phyloP scores from a whole-genome alignment of 768 basidiomycete species.

The Symmetrospora coprosmae region DNA sequence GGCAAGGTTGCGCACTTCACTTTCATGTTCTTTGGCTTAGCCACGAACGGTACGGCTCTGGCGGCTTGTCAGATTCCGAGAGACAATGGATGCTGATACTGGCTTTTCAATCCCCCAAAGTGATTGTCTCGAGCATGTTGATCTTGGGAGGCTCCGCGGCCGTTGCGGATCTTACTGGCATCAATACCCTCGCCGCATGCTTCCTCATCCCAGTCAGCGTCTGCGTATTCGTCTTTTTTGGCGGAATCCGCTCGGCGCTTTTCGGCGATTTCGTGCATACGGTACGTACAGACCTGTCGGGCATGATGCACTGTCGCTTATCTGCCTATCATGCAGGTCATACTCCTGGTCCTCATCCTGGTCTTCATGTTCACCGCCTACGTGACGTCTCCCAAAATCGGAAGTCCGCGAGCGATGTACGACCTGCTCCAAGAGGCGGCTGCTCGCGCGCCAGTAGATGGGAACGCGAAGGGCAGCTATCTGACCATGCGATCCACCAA shows the following conservation, averaged over 20 bases:
- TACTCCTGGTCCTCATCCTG: slow-evolving; percentile 75
- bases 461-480: slow-evolving; percentile 76
- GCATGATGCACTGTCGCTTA: not conserved
- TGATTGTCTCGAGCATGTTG: slow-evolving; percentile 43
- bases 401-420: slow-evolving; percentile 63
- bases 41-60: slow-evolving; percentile 83
- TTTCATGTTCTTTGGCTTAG: slow-evolving; percentile 80
- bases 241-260: slow-evolving; percentile 62
- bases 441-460: slow-evolving; percentile 48
- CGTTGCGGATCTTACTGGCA: slow-evolving; percentile 72
- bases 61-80: slow-evolving; percentile 4
- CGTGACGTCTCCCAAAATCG: slow-evolving; percentile 61
- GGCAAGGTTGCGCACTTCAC: slow-evolving; percentile 62
- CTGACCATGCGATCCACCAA: slow-evolving; percentile 63
- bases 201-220: slow-evolving; percentile 21
- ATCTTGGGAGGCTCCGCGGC: slow-evolving; percentile 54
- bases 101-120: no score
- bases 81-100: no score
- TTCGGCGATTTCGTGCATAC: slow-evolving; percentile 57
- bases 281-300: no score
- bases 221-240: slow-evolving; percentile 33
- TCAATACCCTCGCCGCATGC: slow-evolving; percentile 44
- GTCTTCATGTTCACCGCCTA: slow-evolving; percentile 64
- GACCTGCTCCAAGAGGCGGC: slow-evolving; percentile 55
- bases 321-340: slow-evolving; percentile 64